Base-by-base conservation (phyloP, 2,329 filamentous ascomycete genomes). In the Sporothrix variecibatus region DNA sequence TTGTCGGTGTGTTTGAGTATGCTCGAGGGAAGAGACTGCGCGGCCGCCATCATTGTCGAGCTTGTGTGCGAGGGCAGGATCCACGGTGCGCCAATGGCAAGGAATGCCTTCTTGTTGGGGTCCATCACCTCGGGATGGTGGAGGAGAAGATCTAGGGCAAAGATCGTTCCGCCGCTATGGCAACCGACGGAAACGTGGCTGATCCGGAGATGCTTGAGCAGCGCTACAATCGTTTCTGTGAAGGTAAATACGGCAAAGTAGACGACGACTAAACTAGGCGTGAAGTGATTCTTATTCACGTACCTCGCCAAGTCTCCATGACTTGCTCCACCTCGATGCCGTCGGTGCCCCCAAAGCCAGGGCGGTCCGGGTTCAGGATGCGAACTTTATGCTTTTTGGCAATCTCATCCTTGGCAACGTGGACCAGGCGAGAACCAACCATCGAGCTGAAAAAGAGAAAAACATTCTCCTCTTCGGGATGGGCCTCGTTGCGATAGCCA, bases 291-390 rank as follows among this genome's bases (percentile, higher is more conserved):
- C 1, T 23, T 26, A 51, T 51, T 43, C 4, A 53, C n/a, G 3
- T n/a, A 53, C 51, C 51, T 53, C 51, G 51, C 51, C 51, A 53
- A 2, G n/a, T n/a, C 28, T 7, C 11, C 56, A 83, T 73, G 12
- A 78, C 75, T 20, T 78, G 68, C 7, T 75, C 56, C 0, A 77
- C 71, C 4, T 75, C 72, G 1, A 79, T 80, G 8, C 78, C 74
- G 20, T 79, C 79, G 6, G 81, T 82, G 8, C 79, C 79, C 12
- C 82, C 82, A 58, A 83, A 79, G 9, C 82, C 82, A 0, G 83
- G 82, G 6, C 82, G 76, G 74, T 84, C 82, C 0, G 77, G 73
- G 72, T 76, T 75, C 73, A 83, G 78, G 64, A 83, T 78, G 43
- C 82, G 81, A 26, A 83, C 75, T 26, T 78, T 75, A 75, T 82